These are phyloP conservation scores for Penicillium decumbens DNA, from an alignment of 2,329 filamentous ascomycete genomes.

Conservation along the genomic window DNA sequence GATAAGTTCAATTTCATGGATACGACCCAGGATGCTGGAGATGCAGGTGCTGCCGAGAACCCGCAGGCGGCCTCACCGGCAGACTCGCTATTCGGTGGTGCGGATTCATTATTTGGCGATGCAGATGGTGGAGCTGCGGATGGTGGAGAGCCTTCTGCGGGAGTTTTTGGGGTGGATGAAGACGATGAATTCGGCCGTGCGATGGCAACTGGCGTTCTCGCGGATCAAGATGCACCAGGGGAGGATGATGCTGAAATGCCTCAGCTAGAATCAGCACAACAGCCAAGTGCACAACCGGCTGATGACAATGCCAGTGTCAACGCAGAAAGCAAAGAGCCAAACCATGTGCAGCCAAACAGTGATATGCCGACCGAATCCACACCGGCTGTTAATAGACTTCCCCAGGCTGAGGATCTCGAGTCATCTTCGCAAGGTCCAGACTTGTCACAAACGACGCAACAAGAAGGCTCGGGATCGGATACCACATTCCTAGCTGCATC, in stretches of 20 bases:
- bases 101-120: slow-evolving; percentile 86
- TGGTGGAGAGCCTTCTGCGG: slow-evolving; percentile 50
- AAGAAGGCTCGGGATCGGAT: slow-evolving; percentile 54
- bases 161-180: slow-evolving; percentile 71
- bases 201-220: slow-evolving; percentile 60
- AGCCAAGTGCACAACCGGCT: slow-evolving; percentile 3
- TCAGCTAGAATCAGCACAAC: slow-evolving; percentile 17
- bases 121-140: slow-evolving; percentile 54
- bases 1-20: slow-evolving; percentile 51
- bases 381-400: slow-evolving; percentile 39
- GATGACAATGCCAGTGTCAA: slow-evolving; percentile 7
- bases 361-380: slow-evolving; percentile 22
- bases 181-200: slow-evolving; percentile 76
- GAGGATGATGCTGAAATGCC: slow-evolving; percentile 28
- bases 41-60: slow-evolving; percentile 45
- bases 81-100: slow-evolving; percentile 78
- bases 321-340: slow-evolving; percentile 5
- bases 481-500: slow-evolving; percentile 79
- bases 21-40: slow-evolving; percentile 34
- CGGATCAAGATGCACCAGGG: slow-evolving; percentile 44
- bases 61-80: slow-evolving; percentile 62
- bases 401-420: slow-evolving; percentile 42
- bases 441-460: slow-evolving; percentile 22
- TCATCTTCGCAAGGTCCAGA: slow-evolving; percentile 24
- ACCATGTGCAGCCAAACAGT: slow-evolving; percentile 16